Evolutionary conservation across 768 basidiomycete species (phyloP), one percentile per base, ranked within the genome.

Genomic region (Russula compacta): DNA sequence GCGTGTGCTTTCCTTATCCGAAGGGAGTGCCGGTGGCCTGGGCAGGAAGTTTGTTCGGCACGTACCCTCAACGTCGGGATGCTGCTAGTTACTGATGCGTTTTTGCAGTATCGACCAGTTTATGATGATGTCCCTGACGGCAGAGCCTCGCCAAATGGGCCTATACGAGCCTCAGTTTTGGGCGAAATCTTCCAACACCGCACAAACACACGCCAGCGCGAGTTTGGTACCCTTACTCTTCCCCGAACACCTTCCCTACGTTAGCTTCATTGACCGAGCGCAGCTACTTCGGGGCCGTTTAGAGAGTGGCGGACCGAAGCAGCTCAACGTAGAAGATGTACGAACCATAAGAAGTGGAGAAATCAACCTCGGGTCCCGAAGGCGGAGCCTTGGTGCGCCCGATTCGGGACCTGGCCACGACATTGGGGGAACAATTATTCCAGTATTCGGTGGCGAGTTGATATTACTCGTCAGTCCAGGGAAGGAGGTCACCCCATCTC

Each of bases 121-220:
- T 67, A 86, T 85, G 81, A 83, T 86, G 0, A 75, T 89, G 19
- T 92, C 90, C 2, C 71, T 89, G 38, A 82, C 86, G 42, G 82
- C 85, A 15, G 90, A 92, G 67, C 83, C 88, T 7, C 80, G 84
- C 21, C 77, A 84, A n/a, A 84, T 80, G 69, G 86, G 87, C 8
- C 72, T 86, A 2, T 91, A 88, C 58, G 87, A 89, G 64, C 87
- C 88, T 0, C 82, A 85, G 65, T 89, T 85, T 72, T 92, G 88
- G 88, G 74, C 77, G 5, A 78, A 79, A 47, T 63, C 76, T 12
- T 67, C 70, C 15, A 63, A 53, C 43, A 43, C 4, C 29, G 38
- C 24, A 6, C 52, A 54, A 15, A 53, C 55, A 19, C 35, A 49
- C 24, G 21, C 66, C 71, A 10, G 73, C 76, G 2, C 76, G 38